Base-by-base conservation (phyloP, 805 yeast genomes). In the Wickerhamiella galacta region DNA sequence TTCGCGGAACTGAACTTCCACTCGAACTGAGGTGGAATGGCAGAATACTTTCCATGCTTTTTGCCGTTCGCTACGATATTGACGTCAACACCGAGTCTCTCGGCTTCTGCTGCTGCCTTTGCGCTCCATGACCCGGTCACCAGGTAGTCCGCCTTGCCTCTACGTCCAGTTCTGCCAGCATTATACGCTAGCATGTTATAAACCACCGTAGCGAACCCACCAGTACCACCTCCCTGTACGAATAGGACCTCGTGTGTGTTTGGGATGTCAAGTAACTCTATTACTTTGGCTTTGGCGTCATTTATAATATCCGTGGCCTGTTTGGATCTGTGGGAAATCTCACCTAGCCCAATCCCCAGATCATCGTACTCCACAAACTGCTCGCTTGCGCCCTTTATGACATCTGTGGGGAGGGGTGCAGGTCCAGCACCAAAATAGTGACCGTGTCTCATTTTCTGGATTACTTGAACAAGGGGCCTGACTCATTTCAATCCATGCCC, bases 361-460 rank as follows among this genome's bases (percentile, higher is more conserved):
- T 61, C 64, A 34, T 77, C 61, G 56, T 70, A 90, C 48, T 73
- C 70, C 39, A 90, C 52, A 41, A 90, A 62, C 52, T 90, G 96
- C 20, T 54, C 52, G 2, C 95, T 93, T 4, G 95, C 94, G 58
- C 80, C 75, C 57, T 81, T 75, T 34, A 90, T 66, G 2, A 87
- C 96, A 3, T 57, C 49, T 3, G 87, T 72, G 21, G 96, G 95
- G 28, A 90, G 64, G 33, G 75, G 66, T 1, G 98, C 98, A 31
- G 99, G 99, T 10, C 99, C 99, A n/a, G 99, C 96, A 36, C 96
- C 98, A 49, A 82, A 90, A 53, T 90, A 80, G 37, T 52, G 33
- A 16, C 46, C 49, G 2, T 42, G 31, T 27, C 49, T 45, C 47
- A 39, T 42, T n/a, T n/a, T n/a, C n/a, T n/a, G n/a, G n/a, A n/a